These are phyloP conservation scores for Globisporangium mamillatum DNA, from an alignment of 352 stramenopile genomes.

Conservation along the genomic window DNA sequence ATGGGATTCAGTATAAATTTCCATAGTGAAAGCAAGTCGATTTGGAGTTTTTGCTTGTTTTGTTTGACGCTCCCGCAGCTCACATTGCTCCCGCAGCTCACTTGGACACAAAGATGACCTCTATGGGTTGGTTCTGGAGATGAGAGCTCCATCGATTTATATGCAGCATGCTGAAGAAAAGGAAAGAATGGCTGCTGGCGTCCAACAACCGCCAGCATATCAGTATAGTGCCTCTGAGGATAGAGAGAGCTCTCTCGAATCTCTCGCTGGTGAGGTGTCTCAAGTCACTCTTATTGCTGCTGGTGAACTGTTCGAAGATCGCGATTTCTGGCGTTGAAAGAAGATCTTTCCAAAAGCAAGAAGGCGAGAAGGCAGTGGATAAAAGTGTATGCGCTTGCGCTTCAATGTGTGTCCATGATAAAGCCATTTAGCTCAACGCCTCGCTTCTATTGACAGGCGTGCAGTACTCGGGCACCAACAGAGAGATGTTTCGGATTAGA, in stretches of 20 bases:
- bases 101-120: background rate
- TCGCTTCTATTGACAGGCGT: background rate
- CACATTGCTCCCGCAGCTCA: background rate
- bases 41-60: background rate
- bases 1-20: background rate
- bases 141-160: background rate
- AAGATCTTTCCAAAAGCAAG: background rate
- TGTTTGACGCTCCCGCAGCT: background rate
- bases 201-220: background rate
- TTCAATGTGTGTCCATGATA: background rate
- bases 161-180: background rate
- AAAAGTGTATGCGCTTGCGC: background rate
- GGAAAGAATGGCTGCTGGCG: background rate
- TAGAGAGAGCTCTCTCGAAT: no score
- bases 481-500: background rate
- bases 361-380: no score
- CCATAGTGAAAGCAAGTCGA: background rate
- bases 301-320: background rate
- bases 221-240: no score
- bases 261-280: no score
- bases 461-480: background rate
- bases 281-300: no score
- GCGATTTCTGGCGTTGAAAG: background rate
- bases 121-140: background rate
- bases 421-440: background rate